These are phyloP conservation scores for Hymenochaete sp. DNA, from an alignment of 1,284 basidiomycete species.

Conservation along the genomic window DNA sequence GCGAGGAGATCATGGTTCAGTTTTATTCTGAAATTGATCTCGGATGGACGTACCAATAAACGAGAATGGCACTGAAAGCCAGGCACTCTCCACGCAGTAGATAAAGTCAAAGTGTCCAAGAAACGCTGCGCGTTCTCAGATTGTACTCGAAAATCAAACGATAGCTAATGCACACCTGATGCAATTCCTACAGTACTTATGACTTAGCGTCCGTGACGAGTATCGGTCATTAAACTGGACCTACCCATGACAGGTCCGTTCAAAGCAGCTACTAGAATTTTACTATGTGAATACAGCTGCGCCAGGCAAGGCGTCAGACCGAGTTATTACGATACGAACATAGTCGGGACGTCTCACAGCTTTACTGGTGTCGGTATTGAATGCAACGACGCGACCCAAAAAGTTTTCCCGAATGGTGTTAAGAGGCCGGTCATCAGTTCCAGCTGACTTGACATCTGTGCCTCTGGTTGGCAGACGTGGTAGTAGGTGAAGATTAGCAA, in stretches of 20 bases:
- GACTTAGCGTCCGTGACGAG: not conserved
- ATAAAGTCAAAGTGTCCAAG: slow-evolving; percentile 69
- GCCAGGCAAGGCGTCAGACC: not conserved
- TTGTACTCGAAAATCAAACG: no score
- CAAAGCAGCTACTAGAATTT: slow-evolving; percentile 54
- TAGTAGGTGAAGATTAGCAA: no score
- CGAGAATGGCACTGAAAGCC: slow-evolving; percentile 58
- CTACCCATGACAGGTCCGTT: slow-evolving; percentile 68
- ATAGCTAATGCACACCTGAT: slow-evolving; percentile 51
- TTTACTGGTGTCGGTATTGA: slow-evolving; percentile 51
- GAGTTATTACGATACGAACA: not conserved
- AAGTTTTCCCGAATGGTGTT: slow-evolving; percentile 34
- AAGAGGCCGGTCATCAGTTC: slow-evolving; percentile 11
- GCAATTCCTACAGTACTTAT: slow-evolving; percentile 44
- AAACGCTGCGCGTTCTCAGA: slow-evolving; percentile 46
- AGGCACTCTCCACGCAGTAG: slow-evolving; percentile 52
- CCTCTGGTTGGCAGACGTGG: no score
- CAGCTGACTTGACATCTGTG: slow-evolving; percentile 52
- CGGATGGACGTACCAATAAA: slow-evolving; percentile 45
- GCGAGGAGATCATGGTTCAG: not conserved
- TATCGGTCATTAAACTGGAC: slow-evolving; percentile 9
- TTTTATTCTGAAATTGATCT: slow-evolving; percentile 1
- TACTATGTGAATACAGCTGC: slow-evolving; percentile 57
- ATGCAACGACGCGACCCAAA: slow-evolving; percentile 33
- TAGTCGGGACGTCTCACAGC: slow-evolving; percentile 39